Evolutionary conservation across 345 rosid species (phyloP), one percentile per base, ranked within the genome.

Genomic region (Acer yangbiense): DNA sequence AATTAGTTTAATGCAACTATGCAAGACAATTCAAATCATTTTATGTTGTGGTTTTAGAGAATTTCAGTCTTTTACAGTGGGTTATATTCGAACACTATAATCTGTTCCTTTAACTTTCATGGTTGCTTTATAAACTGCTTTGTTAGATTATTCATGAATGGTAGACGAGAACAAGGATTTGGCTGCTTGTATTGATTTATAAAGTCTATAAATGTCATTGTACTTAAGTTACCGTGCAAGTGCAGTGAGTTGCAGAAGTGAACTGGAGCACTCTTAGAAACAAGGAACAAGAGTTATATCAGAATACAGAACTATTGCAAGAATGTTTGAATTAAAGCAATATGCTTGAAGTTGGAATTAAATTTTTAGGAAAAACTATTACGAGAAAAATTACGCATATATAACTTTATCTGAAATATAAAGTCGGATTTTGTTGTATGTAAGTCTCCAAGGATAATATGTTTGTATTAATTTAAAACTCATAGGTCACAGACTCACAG

Each of bases 31-130:
- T 54, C 68, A 41, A 66, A 65, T 69, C 63, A 55, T 73, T 61
- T 67, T 46, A 73, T 71, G 72, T 67, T 76, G 63, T 82, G 67
- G 57, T 74, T 50, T 41, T 78, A 18, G 46, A 54, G 71, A 46
- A 52, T 48, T 65, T 44, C 65, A 6, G 44, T 68, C 48, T 27
- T 65, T 74, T n/a, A 29, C 25, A 11, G 57, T 77, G 83, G 81
- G 29, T 76, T 78, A 6, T 65, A 48, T 69, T 25, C 17, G 2
- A 27, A 39, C 64, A 73, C 25, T 17, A 14, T 41, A 43, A 29
- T 41, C 7, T 21, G 21, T 55, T 35, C 48, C 63, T 18, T 69
- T 41, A 3, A 67, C 39, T 66, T 68, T 71, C 8, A 21, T 55
- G 75, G 78, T 70, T 11, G 50, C 72, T 76, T n/a, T 32, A 46